Conservation (phyloP, 495 filamentous ascomycete genomes). For the Daldinia decipiens region DNA sequence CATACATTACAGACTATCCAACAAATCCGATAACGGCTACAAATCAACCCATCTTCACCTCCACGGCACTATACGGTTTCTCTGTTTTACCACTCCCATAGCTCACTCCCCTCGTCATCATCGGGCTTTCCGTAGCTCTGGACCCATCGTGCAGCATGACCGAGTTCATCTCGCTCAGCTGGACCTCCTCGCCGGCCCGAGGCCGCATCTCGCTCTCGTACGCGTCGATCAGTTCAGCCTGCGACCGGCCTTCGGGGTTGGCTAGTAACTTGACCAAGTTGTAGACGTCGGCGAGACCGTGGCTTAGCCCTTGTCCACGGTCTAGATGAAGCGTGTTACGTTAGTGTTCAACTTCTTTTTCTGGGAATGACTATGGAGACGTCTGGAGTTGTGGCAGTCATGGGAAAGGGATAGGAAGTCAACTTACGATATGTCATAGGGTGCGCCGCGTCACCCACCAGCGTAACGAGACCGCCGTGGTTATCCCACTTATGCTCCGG, state of each 20-base stretch:
- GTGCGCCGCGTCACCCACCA: slow-evolving; percentile 69
- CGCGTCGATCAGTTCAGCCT: slow-evolving; percentile 40
- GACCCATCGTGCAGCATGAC: slow-evolving; percentile 59
- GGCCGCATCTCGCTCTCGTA: slow-evolving; percentile 63
- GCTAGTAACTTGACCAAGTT: slow-evolving; percentile 53
- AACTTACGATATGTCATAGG: slow-evolving; percentile 66
- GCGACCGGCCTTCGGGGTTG: slow-evolving; percentile 33
- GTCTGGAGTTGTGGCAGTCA: neutral
- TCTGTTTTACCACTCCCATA: slow-evolving; percentile 17
- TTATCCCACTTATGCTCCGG: slow-evolving; percentile 59
- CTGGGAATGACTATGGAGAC: neutral
- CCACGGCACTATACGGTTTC: neutral
- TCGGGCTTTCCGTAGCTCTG: slow-evolving; percentile 47
- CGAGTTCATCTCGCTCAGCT: slow-evolving; percentile 52
- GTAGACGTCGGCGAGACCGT: slow-evolving; percentile 57
- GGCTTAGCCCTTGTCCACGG: slow-evolving; percentile 65
- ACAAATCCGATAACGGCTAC: neutral
- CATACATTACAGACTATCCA: neutral
- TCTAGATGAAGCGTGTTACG: slow-evolving; percentile 43
- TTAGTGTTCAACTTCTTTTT: neutral
- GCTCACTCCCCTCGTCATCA: slow-evolving; percentile 41
- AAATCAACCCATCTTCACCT: slow-evolving; percentile 1
- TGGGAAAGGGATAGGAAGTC: neutral
- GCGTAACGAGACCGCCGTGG: slow-evolving; percentile 57
- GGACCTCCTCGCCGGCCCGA: slow-evolving; percentile 59